These are phyloP conservation scores for Pyricularia sp. DNA, from an alignment of 2,329 filamentous ascomycete species.

Conservation along the genomic window DNA sequence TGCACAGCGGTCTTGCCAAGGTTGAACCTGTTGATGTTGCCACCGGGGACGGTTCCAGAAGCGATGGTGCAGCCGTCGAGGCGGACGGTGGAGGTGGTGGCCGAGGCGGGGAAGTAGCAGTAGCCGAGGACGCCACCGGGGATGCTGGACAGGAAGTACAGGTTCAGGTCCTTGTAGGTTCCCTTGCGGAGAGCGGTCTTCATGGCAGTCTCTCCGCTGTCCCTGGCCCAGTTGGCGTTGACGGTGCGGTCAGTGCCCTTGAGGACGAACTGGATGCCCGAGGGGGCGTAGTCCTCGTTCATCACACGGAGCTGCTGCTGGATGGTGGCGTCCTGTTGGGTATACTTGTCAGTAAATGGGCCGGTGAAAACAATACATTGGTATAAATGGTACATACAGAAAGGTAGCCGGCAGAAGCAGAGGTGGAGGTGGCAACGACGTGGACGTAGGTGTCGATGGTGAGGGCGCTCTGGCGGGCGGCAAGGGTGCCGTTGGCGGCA, in stretches of 20 bases:
- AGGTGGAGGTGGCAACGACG: constrained; percentile 18
- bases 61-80: constrained; percentile 21
- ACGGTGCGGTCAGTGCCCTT: constrained; percentile 27
- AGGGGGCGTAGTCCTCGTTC: constrained; percentile 32
- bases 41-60: constrained; percentile 19
- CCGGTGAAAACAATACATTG: neutral
- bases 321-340: constrained; percentile 2
- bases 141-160: constrained; percentile 33
- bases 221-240: constrained; percentile 35
- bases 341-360: neutral
- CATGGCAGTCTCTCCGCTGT: constrained; percentile 28
- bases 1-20: constrained; percentile 27
- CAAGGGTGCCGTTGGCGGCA: neutral
- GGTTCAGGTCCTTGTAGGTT: constrained; percentile 31
- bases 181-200: constrained; percentile 34
- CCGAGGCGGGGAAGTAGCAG: constrained; percentile 34
- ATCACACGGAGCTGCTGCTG: constrained; percentile 31
- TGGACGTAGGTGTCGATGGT: constrained; percentile 24
- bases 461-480: constrained; percentile 8
- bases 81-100: constrained; percentile 17
- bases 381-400: constrained; percentile 19
- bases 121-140: constrained; percentile 26
- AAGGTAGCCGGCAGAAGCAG: constrained; percentile 24
- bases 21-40: constrained; percentile 20
- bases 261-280: constrained; percentile 34